These are phyloP conservation scores for Aspergillus sp. DNA, from an alignment of 2,329 filamentous ascomycete species.

Conservation along the genomic window DNA sequence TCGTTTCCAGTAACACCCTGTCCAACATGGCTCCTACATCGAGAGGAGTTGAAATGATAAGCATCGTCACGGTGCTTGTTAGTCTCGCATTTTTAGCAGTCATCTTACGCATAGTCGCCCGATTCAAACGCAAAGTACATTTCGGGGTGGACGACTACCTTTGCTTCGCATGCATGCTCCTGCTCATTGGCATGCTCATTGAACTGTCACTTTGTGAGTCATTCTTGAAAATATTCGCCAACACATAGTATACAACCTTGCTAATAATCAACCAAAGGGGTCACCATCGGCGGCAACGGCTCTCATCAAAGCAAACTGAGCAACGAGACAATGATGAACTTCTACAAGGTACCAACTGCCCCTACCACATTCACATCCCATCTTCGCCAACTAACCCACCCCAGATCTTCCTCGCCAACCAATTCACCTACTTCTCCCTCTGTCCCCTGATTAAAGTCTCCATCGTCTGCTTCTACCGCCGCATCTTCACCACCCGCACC, in stretches of 20 bases:
- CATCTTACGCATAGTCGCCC: constrained; percentile 29
- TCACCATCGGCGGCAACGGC: constrained; percentile 35
- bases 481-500: constrained; percentile 32
- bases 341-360: constrained; percentile 28
- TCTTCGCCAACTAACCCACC: neutral
- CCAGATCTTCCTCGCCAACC: constrained; percentile 38
- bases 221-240: too few species aligned
- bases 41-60: constrained; percentile 33
- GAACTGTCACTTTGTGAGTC: constrained; percentile 34
- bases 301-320: constrained; percentile 25
- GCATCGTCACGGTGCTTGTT: constrained; percentile 35
- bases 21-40: constrained; percentile 28
- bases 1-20: neutral
- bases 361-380: neutral
- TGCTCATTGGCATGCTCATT: constrained; percentile 34
- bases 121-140: constrained; percentile 30
- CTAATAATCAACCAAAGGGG: constrained; percentile 30
- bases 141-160: constrained; percentile 38
- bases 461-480: constrained; percentile 40
- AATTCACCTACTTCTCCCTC: constrained; percentile 38
- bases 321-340: constrained; percentile 29
- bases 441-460: constrained; percentile 37
- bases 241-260: neutral
- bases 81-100: constrained; percentile 29
- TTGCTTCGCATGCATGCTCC: constrained; percentile 27